Evolutionary conservation across 345 rosid species (phyloP), one percentile per base, ranked within the genome.

Genomic region (Psidium friedrichsthalianum): DNA sequence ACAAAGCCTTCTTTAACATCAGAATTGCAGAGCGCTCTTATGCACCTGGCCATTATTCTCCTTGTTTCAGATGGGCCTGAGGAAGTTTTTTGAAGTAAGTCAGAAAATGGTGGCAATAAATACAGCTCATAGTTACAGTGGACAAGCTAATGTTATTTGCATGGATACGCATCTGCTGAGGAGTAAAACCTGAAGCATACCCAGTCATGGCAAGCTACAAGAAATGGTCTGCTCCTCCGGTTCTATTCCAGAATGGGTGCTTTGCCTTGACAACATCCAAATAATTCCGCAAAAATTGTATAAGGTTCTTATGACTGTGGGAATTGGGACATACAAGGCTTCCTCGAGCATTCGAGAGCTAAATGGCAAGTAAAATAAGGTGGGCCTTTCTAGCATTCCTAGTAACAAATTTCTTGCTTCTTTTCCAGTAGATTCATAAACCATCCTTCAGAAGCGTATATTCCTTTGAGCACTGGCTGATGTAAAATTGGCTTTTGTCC

Each of bases 361-460:
- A 88, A 95, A 97, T 58, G 99, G 98, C 82, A 97, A 89, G 93
- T 95, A 97, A 88, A 95, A 97, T 29, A 97, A n/a, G 87, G 87
- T 97, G 99, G 84, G 99, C 98, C 82, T 91, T 93, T 85, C 90
- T 88, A 8, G 96, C 89, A 69, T 90, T 40, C 84, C 87, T 95
- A 2, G 96, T 93, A 85, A 93, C 92, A 89, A 94, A 94, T 78
- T 90, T 90, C 91, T 87, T 93, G 94, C n/a, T 91, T 93, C 74
- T 92, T 86, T 87, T 94, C 92, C 85, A 97, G 88, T 82, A 87
- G 93, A 92, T 91, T 97, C 99, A 97, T 95, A 88, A 97, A 97
- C 99, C 99, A 97, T 88, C 99, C 98, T 85, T 97, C 99, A 18
- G 98, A 97, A 84, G 99, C 98, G 87, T 97, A 97, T 92, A 97